Conservation (phyloP, 2,329 filamentous ascomycete genomes). For the Akanthomyces uredinophilus region DNA sequence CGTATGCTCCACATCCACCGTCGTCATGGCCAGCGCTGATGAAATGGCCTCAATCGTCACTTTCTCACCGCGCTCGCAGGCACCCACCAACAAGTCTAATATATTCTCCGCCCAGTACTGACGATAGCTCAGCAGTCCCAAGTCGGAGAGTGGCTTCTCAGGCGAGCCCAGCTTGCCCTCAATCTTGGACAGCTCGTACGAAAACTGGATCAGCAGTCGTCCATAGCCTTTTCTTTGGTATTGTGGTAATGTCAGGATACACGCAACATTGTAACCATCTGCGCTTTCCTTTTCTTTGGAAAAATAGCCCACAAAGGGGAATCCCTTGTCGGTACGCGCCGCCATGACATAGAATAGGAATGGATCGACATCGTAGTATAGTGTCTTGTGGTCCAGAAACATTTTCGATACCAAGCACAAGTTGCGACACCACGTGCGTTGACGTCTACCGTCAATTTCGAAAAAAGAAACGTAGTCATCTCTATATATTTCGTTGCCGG, state of each 20-base stretch:
- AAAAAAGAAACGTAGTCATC: conserved; percentile 94
- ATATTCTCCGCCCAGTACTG: conserved; percentile 98
- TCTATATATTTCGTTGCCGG: conserved; percentile 96
- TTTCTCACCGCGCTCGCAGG: conserved; percentile 61
- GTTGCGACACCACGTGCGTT: conserved; percentile 95
- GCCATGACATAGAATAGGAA: conserved; percentile 99
- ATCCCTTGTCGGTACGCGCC: conserved; percentile 79
- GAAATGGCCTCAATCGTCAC: conserved; percentile 85
- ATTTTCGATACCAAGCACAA: conserved; percentile 91
- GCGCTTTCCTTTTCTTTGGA: conserved; percentile 97
- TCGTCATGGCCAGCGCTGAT: conserved; percentile 82
- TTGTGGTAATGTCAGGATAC: conserved; percentile 93
- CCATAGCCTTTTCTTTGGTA: conserved; percentile 95
- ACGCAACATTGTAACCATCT: conserved; percentile 96
- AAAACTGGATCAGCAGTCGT: conserved; percentile 90
- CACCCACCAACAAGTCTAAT: conserved; percentile 75
- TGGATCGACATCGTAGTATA: conserved; percentile 99
- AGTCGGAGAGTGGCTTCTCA: conserved; percentile 91
- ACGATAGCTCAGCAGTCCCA: conserved; percentile 88
- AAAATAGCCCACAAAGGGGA: conserved; percentile 98
- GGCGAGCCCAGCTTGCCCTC: conserved; percentile 94
- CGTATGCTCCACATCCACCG: conserved; percentile 91
- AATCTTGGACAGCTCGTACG: conserved; percentile 91
- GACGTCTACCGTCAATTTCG: conserved; percentile 90
- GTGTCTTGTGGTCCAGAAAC: conserved; percentile 95